Evolutionary conservation across 257 asterid species (phyloP), one percentile per base, ranked within the genome.

Genomic region (Ehretia macrophylla): DNA sequence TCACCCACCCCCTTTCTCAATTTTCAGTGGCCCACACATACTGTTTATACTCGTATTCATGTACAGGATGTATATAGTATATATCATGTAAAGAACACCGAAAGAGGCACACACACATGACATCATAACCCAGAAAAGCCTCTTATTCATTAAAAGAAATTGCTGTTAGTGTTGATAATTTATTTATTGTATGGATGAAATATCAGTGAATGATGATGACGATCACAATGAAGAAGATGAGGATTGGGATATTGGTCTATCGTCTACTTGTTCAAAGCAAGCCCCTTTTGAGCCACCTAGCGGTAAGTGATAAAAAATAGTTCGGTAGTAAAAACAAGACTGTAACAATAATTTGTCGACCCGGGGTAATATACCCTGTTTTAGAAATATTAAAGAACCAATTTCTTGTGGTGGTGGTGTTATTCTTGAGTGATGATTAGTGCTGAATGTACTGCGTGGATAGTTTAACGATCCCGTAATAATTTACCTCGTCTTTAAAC

Each of bases 181-280:
- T 42, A 42, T 42, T 42, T 10, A 42, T 42, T 42, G 3, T 42
- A 21, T 52, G 57, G 57, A 52, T 0, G 57, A 14, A 52, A 52
- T 52, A 17, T 52, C 57, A 6, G 9, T 21, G 2, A 52, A 27
- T 45, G 50, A 50, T 50, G 38, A 17, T 11, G 16, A 46, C 14
- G 58, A 62, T 10, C 38, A 52, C 14, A 63, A 62, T 12, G 73
- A 64, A 17, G 66, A 60, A 17, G 72, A 63, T 39, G 68, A 42
- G 16, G 63, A 60, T 17, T 45, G 27, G 37, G 71, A 64, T 35
- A 32, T 59, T 54, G 63, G 59, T 37, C 14, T 52, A 54, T 54
- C 55, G 18, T 21, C 55, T 8, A 27, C 44, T 38, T 53, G 59
- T 51, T 65, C 68, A 10, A 64, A 68, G 58, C 44, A 60, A 21